Evolutionary conservation across 2,329 filamentous ascomycete genomes (phyloP).

Genomic region (Pestalotiopsis sp.): DNA sequence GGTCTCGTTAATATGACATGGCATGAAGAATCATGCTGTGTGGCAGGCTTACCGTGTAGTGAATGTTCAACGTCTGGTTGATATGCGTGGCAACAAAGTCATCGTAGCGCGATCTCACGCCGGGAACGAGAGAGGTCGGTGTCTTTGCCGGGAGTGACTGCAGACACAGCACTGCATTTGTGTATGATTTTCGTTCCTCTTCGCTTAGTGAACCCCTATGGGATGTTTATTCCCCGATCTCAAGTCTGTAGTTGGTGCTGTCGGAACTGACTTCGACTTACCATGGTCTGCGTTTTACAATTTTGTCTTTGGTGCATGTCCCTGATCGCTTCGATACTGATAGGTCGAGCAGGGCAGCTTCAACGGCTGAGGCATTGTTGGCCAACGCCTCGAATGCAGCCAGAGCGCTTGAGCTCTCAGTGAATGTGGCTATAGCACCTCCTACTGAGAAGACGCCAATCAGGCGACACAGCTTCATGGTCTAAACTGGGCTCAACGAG

Average conservation of each 20-base stretch:
- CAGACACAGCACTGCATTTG: conserved; percentile 24
- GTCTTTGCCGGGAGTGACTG: conserved; percentile 21
- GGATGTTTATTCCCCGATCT: background rate
- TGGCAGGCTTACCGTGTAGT: conserved; percentile 20
- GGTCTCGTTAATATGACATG: background rate
- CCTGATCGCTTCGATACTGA: background rate
- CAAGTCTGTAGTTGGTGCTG: background rate
- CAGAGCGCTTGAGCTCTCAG: background rate
- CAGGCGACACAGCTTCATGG: background rate
- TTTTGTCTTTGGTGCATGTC: conserved; percentile 1
- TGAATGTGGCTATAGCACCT: background rate
- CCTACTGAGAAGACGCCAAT: background rate
- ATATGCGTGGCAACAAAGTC: conserved; percentile 31
- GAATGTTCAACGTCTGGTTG: conserved; percentile 24
- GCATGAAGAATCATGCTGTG: no score
- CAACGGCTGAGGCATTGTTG: background rate
- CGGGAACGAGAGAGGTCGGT: conserved; percentile 20
- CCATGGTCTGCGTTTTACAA: background rate
- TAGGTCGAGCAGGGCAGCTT: background rate
- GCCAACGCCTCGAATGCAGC: background rate
- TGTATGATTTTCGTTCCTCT: conserved; percentile 22
- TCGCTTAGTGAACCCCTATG: conserved; percentile 21
- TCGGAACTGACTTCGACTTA: background rate
- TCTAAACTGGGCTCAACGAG: background rate
- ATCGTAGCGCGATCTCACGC: conserved; percentile 26